Conservation (phyloP, 495 filamentous ascomycete genomes). For the Penicillium chermesinum region DNA sequence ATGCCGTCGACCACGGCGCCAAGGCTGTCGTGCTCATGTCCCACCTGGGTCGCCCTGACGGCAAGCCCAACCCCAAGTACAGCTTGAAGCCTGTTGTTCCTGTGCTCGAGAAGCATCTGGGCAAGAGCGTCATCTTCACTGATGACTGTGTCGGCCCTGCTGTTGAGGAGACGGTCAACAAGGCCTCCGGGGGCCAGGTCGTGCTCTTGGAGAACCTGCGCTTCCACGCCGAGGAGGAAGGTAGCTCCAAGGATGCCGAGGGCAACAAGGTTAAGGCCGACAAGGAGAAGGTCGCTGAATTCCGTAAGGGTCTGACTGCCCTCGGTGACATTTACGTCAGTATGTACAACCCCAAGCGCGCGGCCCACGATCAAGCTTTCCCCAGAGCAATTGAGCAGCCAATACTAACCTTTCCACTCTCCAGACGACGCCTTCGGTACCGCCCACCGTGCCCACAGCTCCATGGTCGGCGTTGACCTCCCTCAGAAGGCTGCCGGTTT, state of each 20-base stretch:
- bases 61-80: constrained; percentile 86
- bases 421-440: constrained; percentile 97
- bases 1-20: constrained; percentile 89
- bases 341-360: constrained; percentile 38
- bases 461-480: constrained; percentile 95
- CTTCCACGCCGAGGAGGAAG: constrained; percentile 97
- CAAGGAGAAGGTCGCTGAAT: constrained; percentile 83
- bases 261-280: constrained; percentile 99
- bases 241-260: constrained; percentile 81
- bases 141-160: constrained; percentile 87
- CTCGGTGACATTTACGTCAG: constrained; percentile 96
- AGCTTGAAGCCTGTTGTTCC: constrained; percentile 86
- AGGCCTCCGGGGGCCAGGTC: constrained; percentile 75
- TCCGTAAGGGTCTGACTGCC: constrained; percentile 90
- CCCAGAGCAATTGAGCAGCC: background rate
- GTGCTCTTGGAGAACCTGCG: constrained; percentile 95
- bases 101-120: constrained; percentile 86
- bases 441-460: constrained; percentile 95
- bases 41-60: constrained; percentile 93
- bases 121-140: constrained; percentile 76
- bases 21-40: constrained; percentile 98
- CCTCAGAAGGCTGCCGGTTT: constrained; percentile 95
- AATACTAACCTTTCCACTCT: constrained; percentile 15
- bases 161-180: constrained; percentile 84
- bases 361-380: background rate